Conservation (phyloP, 2,329 filamentous ascomycete species). For the Phaeosphaeria sp. region DNA sequence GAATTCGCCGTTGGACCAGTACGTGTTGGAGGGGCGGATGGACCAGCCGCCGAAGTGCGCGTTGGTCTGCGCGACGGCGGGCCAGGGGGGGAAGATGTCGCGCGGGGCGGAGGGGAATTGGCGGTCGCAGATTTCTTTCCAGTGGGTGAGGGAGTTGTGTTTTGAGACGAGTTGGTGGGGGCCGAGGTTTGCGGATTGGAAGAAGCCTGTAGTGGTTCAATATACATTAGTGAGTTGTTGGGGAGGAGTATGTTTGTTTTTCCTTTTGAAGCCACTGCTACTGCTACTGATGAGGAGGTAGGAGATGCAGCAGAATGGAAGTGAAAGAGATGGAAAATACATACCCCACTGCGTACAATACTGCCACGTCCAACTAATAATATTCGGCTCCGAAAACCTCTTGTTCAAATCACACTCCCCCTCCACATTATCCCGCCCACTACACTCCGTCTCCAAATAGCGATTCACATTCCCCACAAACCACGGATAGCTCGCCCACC, state of each 20-base stretch:
- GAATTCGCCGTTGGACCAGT: constrained; percentile 59
- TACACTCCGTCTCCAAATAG: constrained; percentile 52
- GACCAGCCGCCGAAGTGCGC: constrained; percentile 57
- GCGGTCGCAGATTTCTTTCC: constrained; percentile 55
- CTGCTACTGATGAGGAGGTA: neutral
- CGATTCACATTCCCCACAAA: constrained; percentile 50
- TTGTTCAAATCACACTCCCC: constrained; percentile 49
- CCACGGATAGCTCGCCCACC: constrained; percentile 51
- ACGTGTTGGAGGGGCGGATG: constrained; percentile 60
- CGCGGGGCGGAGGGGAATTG: constrained; percentile 55
- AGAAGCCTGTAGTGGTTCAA: constrained; percentile 53
- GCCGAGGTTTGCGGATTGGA: constrained; percentile 58
- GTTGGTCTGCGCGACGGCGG: constrained; percentile 51
- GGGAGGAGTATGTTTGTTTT: too few species aligned
- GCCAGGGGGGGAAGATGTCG: constrained; percentile 51
- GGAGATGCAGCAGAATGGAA: too few species aligned
- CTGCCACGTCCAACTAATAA: constrained; percentile 59
- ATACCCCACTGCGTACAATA: constrained; percentile 60
- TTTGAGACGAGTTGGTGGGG: constrained; percentile 55
- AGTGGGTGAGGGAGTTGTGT: constrained; percentile 55
- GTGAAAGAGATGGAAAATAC: constrained; percentile 9
- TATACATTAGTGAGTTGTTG: too few species aligned
- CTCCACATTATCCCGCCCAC: constrained; percentile 30
- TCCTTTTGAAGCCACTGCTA: too few species aligned
- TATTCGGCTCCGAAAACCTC: constrained; percentile 42